These are phyloP conservation scores for Microdochium nivale DNA, from an alignment of 2,329 filamentous ascomycete genomes.

Conservation along the genomic window DNA sequence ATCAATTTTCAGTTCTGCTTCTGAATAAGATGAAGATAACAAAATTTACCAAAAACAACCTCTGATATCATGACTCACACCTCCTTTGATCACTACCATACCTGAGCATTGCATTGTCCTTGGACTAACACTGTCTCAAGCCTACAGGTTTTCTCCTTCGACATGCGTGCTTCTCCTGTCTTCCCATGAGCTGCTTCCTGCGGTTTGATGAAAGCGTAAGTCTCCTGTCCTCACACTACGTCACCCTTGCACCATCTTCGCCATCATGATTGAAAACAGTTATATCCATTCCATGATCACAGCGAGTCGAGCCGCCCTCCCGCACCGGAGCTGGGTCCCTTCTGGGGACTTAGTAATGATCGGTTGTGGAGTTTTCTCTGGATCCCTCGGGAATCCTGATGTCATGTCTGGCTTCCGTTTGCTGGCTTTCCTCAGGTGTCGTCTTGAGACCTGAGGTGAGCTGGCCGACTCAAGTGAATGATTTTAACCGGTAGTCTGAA, in stretches of 20 bases:
- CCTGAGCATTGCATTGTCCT: conserved; percentile 4
- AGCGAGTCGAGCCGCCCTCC: conserved; percentile 62
- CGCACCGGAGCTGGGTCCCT: conserved; percentile 51
- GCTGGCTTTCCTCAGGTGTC: conserved; percentile 36
- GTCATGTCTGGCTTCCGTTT: conserved; percentile 55
- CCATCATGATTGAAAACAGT: conserved; percentile 6
- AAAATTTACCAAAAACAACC: conserved; percentile 53
- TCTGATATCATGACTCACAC: conserved; percentile 34
- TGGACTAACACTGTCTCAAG: neutral
- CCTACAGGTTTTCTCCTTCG: neutral
- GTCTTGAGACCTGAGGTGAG: conserved; percentile 45
- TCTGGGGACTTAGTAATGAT: conserved; percentile 44
- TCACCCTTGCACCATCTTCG: neutral
- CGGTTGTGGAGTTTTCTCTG: conserved; percentile 64
- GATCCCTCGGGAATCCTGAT: conserved; percentile 18
- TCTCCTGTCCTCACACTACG: neutral
- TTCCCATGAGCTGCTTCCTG: neutral
- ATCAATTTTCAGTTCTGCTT: conserved; percentile 64
- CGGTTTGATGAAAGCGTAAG: neutral
- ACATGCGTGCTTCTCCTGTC: neutral
- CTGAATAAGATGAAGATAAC: conserved; percentile 61
- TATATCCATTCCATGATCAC: conserved; percentile 62
- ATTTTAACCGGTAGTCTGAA: conserved; percentile 65
- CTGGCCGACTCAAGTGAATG: conserved; percentile 54
- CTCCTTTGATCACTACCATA: neutral